Evolutionary conservation across 2,329 filamentous ascomycete genomes (phyloP).

Genomic region (Xylariaceae sp.): DNA sequence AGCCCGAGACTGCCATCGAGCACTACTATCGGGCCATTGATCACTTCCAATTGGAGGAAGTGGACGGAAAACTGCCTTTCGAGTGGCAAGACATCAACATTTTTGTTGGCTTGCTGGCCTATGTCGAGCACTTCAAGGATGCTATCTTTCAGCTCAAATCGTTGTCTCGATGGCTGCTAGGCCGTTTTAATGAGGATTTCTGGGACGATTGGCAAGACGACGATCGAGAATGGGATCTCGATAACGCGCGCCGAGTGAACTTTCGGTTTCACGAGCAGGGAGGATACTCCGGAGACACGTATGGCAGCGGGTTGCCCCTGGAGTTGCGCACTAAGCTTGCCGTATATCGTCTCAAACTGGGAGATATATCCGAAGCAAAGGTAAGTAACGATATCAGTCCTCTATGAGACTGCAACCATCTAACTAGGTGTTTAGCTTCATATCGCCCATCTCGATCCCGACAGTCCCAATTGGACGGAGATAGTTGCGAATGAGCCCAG

Average conservation of each 20-base stretch:
- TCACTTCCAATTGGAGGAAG: slow-evolving; percentile 34
- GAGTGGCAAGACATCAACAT: slow-evolving; percentile 81
- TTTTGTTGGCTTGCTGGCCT: slow-evolving; percentile 74
- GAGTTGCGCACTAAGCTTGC: slow-evolving; percentile 82
- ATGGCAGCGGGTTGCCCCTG: slow-evolving; percentile 69
- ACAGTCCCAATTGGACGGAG: slow-evolving; percentile 45
- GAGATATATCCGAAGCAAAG: slow-evolving; percentile 65
- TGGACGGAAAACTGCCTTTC: slow-evolving; percentile 36
- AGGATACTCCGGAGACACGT: slow-evolving; percentile 50
- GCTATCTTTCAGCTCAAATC: slow-evolving; percentile 66
- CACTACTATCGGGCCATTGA: slow-evolving; percentile 47
- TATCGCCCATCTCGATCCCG: slow-evolving; percentile 64
- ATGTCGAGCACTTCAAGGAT: slow-evolving; percentile 55
- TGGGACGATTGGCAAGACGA: slow-evolving; percentile 72
- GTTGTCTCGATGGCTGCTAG: slow-evolving; percentile 76
- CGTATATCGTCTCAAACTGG: slow-evolving; percentile 70
- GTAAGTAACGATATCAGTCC: slow-evolving; percentile 41
- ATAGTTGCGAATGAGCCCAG: slow-evolving; percentile 64
- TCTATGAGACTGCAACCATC: slow-evolving; percentile 11
- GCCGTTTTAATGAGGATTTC: slow-evolving; percentile 64
- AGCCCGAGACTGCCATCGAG: slow-evolving; percentile 36
- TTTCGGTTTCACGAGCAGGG: slow-evolving; percentile 56
- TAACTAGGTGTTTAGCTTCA: slow-evolving; percentile 48
- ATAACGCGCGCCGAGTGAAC: slow-evolving; percentile 60
- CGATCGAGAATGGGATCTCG: slow-evolving; percentile 83